Evolutionary conservation across 2,329 filamentous ascomycete genomes (phyloP).

Genomic region (Aspergillus sp.): DNA sequence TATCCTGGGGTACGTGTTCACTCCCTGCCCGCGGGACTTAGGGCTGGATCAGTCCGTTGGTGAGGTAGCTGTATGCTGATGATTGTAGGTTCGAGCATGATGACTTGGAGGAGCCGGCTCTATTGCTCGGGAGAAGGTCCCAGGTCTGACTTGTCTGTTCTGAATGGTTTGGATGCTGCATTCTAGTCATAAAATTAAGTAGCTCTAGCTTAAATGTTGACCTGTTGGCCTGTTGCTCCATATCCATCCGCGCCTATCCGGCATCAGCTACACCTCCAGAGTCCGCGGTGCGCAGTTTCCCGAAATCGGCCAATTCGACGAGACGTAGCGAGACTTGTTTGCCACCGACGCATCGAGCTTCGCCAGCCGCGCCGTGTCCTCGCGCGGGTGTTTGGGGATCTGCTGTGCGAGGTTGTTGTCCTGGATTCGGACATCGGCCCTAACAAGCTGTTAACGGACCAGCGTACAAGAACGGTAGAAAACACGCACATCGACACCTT

Average conservation of each 20-base stretch:
- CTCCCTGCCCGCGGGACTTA: neutral
- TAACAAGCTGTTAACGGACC: neutral
- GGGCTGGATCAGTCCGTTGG: no score
- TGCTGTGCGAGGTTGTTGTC: neutral
- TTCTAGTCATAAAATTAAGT: no score
- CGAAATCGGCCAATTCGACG: neutral
- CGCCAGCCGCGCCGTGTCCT: neutral
- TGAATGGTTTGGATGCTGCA: no score
- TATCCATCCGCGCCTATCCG: no score
- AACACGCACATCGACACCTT: slow-evolving; percentile 2
- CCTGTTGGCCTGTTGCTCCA: no score
- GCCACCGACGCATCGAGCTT: neutral
- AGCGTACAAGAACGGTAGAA: neutral
- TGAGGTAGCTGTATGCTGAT: slow-evolving; percentile 1
- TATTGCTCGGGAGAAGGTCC: slow-evolving; percentile 5
- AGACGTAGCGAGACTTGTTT: slow-evolving; percentile 3
- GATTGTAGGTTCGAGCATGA: slow-evolving; percentile 8
- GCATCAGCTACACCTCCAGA: neutral
- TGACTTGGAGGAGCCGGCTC: slow-evolving; percentile 5
- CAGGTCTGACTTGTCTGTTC: no score
- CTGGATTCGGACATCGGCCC: slow-evolving; percentile 2
- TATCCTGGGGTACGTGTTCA: slow-evolving; percentile 10
- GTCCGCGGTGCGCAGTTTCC: neutral
- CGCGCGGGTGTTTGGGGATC: neutral
- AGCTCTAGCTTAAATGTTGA: no score